Evolutionary conservation across 768 basidiomycete genomes (phyloP), one percentile per base, ranked within the genome.

Genomic region (Rhizopogon vesiculosus): DNA sequence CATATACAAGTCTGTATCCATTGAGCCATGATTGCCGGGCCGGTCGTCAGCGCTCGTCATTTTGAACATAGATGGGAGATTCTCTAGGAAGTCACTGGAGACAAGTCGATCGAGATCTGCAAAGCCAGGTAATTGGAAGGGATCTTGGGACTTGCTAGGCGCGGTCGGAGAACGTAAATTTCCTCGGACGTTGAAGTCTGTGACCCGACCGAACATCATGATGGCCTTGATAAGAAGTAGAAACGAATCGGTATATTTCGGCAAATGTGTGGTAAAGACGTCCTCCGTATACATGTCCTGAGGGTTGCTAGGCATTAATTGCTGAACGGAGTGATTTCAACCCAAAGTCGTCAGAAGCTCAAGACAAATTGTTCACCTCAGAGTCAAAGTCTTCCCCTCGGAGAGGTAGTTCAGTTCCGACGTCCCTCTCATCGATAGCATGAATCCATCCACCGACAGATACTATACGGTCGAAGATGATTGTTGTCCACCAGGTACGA

Each of bases 401-500:
- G 50, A 92, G 71, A 9, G 91, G 91, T 52, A 93, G 73, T 65
- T 93, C 91, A 13, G 91, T 93, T 8, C 89, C 91, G 33, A 93
- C 75, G 66, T 93, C 91, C 46, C 84, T 79, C 66, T 93, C 91
- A 61, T 91, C 89, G 16, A 93, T 82, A 7, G 83, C 86, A 64
- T 93, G 91, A 39, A 91, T 78, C 91, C 91, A 93, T 16, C 91
- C 91, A 42, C 89, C 90, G 25, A 86, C 82, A 39, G 85, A 86
- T 38, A 82, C 83, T 45, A 91, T 90, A 29, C 91, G 86, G 69
- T 93, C 91, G 66, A 93, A 92, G 45, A 91, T 72, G 41, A 93
- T 83, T 18, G 89, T 85, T 88, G 91, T 91, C 91, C 91, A 93
- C 91, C 91, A 93, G 5, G 90, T 87, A 51, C 91, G 79, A 49